Evolutionary conservation across 192 early-diverging fungal genomes (phyloP), one percentile per base, ranked within the genome.

Genomic region (Rhizophagus sp.): DNA sequence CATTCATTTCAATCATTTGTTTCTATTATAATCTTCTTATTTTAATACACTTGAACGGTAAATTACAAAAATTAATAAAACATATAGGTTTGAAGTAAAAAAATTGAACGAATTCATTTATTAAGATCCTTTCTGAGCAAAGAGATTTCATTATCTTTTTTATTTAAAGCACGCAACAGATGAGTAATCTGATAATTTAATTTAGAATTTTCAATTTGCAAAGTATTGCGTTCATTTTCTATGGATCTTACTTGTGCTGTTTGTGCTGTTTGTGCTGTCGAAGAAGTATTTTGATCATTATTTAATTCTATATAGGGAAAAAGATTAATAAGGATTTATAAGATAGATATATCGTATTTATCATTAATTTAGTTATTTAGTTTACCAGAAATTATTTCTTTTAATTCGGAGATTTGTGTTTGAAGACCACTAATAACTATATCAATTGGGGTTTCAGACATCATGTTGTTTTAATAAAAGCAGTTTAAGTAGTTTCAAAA

Each of bases 331-430:
- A 33, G 11, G n/a, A 66, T 12, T n/a, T 17, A 67, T 33, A 67
- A 67, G 2, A 33, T 2, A 17, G 1, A 57, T 57, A 52, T 57
- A 17, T 57, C 19, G 19, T 17, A 4, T 52, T 19, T 13, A 17
- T 52, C 3, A 19, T 17, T 52, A 57, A 57, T 57, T 57, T 30
- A 30, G 30, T 30, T 30, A 30, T 30, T 22, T 39, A 50, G 27
- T 44, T 41, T 73, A 73, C 71, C 71, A n/a, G 71, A 41, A 49
- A 73, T 73, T n/a, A 73, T 47, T 50, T 73, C 71, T 17, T 73
- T 41, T 50, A 73, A 73, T 50, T 73, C 71, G 0, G 27, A 25
- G 44, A 73, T 19, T 50, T 73, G 71, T 49, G 27, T 15, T 30
- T 50, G 71, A 19, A 73, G n/a, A 15, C 71, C 71, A 39, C n/a